A percentile compares a stretch with the other conserved stretches of the same genome.
phyloP scores from a whole-genome alignment of 23 red algal genomes.

The Gracilaria gracilis region DNA sequence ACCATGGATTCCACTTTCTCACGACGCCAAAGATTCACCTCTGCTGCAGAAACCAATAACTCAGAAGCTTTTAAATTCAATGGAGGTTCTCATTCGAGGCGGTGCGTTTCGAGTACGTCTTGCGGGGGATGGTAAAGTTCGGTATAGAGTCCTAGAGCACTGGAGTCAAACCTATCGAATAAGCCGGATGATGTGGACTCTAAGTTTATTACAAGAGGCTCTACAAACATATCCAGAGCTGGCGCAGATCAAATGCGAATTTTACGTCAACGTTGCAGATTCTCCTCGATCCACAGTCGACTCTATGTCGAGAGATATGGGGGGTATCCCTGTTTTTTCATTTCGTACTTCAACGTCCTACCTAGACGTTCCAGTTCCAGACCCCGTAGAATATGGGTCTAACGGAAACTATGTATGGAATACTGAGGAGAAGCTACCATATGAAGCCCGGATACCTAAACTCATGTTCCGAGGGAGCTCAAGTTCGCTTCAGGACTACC shows the following conservation, averaged over 20 bases:
- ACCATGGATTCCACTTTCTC: constrained; percentile 69
- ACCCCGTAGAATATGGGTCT: constrained; percentile 83
- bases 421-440: constrained; percentile 23
- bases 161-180: constrained; percentile 82
- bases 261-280: constrained; percentile 85
- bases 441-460: constrained; percentile 31
- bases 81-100: constrained; percentile 70
- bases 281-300: constrained; percentile 68
- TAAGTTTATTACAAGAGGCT: constrained; percentile 56
- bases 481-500: constrained; percentile 50
- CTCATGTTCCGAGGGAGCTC: constrained; percentile 43
- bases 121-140: constrained; percentile 46
- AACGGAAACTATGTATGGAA: constrained; percentile 80
- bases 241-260: constrained; percentile 62
- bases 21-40: neutral
- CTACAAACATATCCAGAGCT: constrained; percentile 54
- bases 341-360: constrained; percentile 77
- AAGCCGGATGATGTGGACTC: constrained; percentile 78
- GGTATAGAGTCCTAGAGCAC: constrained; percentile 78
- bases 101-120: constrained; percentile 78
- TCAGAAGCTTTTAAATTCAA: constrained; percentile 54
- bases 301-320: constrained; percentile 69
- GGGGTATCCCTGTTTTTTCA: constrained; percentile 82
- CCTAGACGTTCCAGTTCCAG: constrained; percentile 84
- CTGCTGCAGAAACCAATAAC: constrained; percentile 43